Percentiles rank a stretch among this genome's conserved stretches.
Conservation (phyloP, 2,329 filamentous ascomycete species). For the Venturia aucupariae region DNA sequence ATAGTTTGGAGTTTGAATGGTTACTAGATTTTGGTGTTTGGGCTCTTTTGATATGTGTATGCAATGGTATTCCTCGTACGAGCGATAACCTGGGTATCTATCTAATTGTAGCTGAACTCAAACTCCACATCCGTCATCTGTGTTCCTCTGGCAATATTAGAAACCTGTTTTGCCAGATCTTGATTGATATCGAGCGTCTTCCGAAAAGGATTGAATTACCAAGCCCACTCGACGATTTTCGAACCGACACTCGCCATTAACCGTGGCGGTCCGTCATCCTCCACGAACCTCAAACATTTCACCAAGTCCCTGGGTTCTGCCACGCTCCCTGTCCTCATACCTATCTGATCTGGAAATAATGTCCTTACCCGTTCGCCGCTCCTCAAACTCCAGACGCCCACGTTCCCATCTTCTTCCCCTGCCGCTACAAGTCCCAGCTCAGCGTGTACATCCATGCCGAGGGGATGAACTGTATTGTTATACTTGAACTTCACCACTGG, state of each 20-base stretch:
- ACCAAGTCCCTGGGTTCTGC: slow-evolving; percentile 17
- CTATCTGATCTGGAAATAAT: not conserved
- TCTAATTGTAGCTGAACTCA: too few species aligned
- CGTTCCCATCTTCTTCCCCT: slow-evolving; percentile 21
- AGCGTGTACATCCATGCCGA: slow-evolving; percentile 24
- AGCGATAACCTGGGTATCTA: too few species aligned
- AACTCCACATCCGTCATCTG: too few species aligned
- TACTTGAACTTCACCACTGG: slow-evolving; percentile 23
- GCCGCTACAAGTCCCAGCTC: slow-evolving; percentile 25
- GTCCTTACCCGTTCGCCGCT: not conserved
- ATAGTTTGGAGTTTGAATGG: too few species aligned
- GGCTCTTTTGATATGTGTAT: too few species aligned
- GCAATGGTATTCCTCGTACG: too few species aligned
- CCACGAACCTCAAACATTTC: slow-evolving; percentile 24
- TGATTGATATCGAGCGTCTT: too few species aligned
- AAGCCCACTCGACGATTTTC: not conserved
- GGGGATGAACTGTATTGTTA: slow-evolving; percentile 21
- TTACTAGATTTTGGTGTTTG: too few species aligned
- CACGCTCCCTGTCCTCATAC: slow-evolving; percentile 15
- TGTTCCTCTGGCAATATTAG: too few species aligned
- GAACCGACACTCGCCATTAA: slow-evolving; percentile 14
- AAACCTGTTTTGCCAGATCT: too few species aligned
- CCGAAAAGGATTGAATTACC: not conserved
- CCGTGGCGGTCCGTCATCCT: slow-evolving; percentile 19
- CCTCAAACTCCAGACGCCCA: slow-evolving; percentile 2